A percentile compares a stretch with the other conserved stretches of the same genome.
Evolutionary conservation across 805 yeast species (phyloP).

Genomic region (Wickerhamiella qilinensis): DNA sequence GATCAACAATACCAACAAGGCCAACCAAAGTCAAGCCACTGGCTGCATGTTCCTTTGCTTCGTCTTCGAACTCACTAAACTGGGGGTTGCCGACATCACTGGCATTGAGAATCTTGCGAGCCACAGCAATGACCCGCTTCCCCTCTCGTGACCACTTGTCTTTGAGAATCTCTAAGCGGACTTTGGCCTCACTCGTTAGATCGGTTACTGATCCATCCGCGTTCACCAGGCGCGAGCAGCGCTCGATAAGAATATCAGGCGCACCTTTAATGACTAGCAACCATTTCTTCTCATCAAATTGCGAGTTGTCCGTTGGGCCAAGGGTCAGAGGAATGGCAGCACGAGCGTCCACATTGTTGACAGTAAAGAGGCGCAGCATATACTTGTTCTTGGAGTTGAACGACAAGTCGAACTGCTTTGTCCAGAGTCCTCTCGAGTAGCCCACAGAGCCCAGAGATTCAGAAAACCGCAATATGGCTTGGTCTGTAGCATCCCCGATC

Average conservation of each 20-base stretch:
- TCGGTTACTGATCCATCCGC: constrained; percentile 44
- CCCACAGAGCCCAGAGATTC: constrained; percentile 8
- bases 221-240: constrained; percentile 43
- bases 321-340: neutral
- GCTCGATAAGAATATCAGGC: constrained; percentile 49
- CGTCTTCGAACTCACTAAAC: neutral
- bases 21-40: constrained; percentile 59
- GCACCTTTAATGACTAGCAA: constrained; percentile 69
- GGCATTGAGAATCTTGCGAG: neutral
- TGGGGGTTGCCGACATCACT: neutral
- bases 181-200: constrained; percentile 18
- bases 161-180: neutral
- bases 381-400: constrained; percentile 33
- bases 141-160: constrained; percentile 2
- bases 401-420: constrained; percentile 20
- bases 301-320: neutral
- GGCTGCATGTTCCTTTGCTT: neutral
- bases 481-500: constrained; percentile 35
- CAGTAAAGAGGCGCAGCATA: constrained; percentile 10
- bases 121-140: constrained; percentile 4
- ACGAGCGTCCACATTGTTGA: neutral
- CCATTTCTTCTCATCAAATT: neutral
- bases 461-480: constrained; percentile 27
- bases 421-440: neutral
- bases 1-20: constrained; percentile 85